phyloP scores from a whole-genome alignment of 2,329 filamentous ascomycete genomes.

The Trichoderma harzianum region DNA sequence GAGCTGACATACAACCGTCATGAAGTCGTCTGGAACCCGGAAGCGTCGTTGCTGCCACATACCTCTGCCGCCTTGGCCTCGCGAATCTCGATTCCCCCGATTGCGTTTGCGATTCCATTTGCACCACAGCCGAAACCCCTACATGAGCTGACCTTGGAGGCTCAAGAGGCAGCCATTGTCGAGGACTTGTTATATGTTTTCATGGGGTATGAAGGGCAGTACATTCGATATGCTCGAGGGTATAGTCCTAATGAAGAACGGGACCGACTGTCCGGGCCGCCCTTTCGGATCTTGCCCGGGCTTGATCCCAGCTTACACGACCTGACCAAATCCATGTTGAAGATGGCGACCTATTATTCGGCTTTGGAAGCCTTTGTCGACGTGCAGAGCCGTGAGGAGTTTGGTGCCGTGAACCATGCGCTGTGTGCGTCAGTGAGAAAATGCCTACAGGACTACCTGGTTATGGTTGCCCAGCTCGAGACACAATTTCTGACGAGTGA shows the following conservation, averaged over 20 bases:
- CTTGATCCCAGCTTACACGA: constrained; percentile 90
- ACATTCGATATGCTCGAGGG: constrained; percentile 78
- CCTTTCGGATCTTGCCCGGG: constrained; percentile 74
- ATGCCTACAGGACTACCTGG: constrained; percentile 86
- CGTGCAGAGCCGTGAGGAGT: constrained; percentile 88
- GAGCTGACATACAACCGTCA: background rate
- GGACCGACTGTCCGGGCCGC: constrained; percentile 77
- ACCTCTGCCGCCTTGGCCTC: constrained; percentile 70
- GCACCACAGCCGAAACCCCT: constrained; percentile 69
- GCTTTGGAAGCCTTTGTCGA: constrained; percentile 92
- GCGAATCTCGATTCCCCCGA: constrained; percentile 60
- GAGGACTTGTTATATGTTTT: constrained; percentile 93
- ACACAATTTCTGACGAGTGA: constrained; percentile 87
- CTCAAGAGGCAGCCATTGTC: constrained; percentile 81
- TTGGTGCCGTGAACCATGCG: constrained; percentile 91
- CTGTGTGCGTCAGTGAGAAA: constrained; percentile 93
- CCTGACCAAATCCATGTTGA: constrained; percentile 82
- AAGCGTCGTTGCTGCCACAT: constrained; percentile 68
- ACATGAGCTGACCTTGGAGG: constrained; percentile 68
- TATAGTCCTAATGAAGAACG: constrained; percentile 86
- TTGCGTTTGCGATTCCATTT: constrained; percentile 70
- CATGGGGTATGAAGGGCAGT: constrained; percentile 98
- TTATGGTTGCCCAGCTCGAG: constrained; percentile 89
- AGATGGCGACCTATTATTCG: constrained; percentile 89
- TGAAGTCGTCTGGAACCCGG: constrained; percentile 68